Percentiles rank a stretch among this genome's conserved stretches.
Evolutionary conservation across 2,329 filamentous ascomycete genomes (phyloP).

Genomic region (Xylaria sp.): DNA sequence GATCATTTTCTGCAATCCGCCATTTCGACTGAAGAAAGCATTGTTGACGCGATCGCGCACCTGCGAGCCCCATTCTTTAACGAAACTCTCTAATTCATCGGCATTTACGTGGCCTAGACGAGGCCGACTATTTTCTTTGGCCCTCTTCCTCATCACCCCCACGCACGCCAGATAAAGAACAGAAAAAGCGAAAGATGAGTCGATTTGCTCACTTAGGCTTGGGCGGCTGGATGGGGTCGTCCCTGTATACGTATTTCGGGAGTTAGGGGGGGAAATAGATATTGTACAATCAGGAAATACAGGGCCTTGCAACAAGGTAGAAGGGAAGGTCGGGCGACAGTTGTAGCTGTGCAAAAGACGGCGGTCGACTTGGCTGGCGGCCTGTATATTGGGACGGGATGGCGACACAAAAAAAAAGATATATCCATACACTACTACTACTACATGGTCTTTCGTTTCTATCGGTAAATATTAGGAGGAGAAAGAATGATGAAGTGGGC

Average conservation of each 20-base stretch:
- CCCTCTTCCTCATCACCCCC: neutral
- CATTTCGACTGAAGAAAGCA: conserved; percentile 8
- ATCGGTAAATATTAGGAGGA: neutral
- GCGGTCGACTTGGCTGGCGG: neutral
- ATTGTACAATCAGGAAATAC: conserved; percentile 9
- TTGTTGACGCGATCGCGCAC: conserved; percentile 5
- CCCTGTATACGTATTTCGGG: conserved; percentile 21
- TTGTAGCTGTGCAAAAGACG: conserved; percentile 1
- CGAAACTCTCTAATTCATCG: conserved; percentile 24
- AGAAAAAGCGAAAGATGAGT: conserved; percentile 4
- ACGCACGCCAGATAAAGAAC: neutral
- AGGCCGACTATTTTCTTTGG: conserved; percentile 10
- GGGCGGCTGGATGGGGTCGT: conserved; percentile 1
- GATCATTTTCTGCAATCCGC: neutral
- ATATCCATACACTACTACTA: neutral
- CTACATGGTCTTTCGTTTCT: neutral
- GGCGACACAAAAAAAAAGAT: neutral
- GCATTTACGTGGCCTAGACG: conserved; percentile 29
- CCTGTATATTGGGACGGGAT: conserved; percentile 6
- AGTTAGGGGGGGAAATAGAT: conserved; percentile 11
- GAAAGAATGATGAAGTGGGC: neutral
- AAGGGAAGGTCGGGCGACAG: neutral
- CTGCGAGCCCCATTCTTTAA: conserved; percentile 13
- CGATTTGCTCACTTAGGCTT: neutral
- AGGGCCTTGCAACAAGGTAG: conserved; percentile 6